These are phyloP conservation scores for Colletotrichum sp. DNA, from an alignment of 2,329 filamentous ascomycete genomes.

Conservation along the genomic window DNA sequence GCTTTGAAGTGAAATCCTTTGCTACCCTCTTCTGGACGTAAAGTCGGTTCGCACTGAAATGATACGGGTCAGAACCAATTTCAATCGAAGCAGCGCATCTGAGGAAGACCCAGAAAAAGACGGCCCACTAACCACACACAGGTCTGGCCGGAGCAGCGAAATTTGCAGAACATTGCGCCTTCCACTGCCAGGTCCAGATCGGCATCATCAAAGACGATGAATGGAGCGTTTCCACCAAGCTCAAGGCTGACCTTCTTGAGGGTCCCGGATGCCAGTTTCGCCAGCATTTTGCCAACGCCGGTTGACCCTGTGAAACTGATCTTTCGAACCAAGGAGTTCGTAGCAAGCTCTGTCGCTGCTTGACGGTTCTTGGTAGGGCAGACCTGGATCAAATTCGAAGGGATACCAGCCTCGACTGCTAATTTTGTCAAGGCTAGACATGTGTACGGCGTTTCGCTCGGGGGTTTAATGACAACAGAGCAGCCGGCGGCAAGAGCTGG, in stretches of 20 bases:
- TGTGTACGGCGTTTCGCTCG: slow-evolving; percentile 72
- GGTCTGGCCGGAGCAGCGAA: slow-evolving; percentile 75
- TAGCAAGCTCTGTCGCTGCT: slow-evolving; percentile 26
- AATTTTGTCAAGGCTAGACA: slow-evolving; percentile 70
- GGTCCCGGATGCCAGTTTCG: slow-evolving; percentile 72
- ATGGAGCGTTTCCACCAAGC: slow-evolving; percentile 76
- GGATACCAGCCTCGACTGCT: slow-evolving; percentile 69
- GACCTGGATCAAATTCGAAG: slow-evolving; percentile 62
- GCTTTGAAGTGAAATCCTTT: slow-evolving; percentile 57
- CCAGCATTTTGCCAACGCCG: slow-evolving; percentile 53
- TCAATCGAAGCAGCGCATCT: neutral
- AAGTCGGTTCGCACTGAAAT: slow-evolving; percentile 53
- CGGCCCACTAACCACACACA: slow-evolving; percentile 53
- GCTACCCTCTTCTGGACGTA: slow-evolving; percentile 64
- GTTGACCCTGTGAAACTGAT: slow-evolving; percentile 74
- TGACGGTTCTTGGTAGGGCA: slow-evolving; percentile 29
- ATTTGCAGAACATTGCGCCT: slow-evolving; percentile 72
- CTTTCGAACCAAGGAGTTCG: slow-evolving; percentile 60
- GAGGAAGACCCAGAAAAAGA: neutral
- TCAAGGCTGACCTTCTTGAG: slow-evolving; percentile 79
- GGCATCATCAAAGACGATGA: slow-evolving; percentile 80
- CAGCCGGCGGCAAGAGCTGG: slow-evolving; percentile 71
- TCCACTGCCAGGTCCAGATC: slow-evolving; percentile 72
- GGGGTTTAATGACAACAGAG: slow-evolving; percentile 73
- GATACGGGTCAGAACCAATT: neutral